Percentiles rank a stretch among this genome's conserved stretches.
These are phyloP conservation scores for Wickerhamomyces hampshirensis DNA, from an alignment of 805 yeast genomes.

Conservation along the genomic window DNA sequence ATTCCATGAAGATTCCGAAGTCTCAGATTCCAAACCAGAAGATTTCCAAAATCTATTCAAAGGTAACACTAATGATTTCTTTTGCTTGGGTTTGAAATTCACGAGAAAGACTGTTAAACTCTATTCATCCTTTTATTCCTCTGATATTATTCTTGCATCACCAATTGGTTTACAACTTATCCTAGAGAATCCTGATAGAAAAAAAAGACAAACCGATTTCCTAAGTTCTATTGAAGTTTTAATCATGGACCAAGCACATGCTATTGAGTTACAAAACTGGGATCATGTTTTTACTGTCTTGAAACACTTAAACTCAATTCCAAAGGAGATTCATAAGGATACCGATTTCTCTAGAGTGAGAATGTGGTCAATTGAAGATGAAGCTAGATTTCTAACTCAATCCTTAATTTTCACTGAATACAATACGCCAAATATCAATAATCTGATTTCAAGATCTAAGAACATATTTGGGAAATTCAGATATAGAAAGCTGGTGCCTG, in stretches of 20 bases:
- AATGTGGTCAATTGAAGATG: constrained; percentile 88
- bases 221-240: constrained; percentile 83
- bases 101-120: constrained; percentile 84
- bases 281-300: constrained; percentile 68
- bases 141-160: constrained; percentile 86
- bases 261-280: constrained; percentile 90
- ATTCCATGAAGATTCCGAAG: constrained; percentile 49
- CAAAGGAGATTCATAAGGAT: constrained; percentile 62
- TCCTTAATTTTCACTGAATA: constrained; percentile 71
- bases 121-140: constrained; percentile 75
- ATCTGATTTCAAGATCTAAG: constrained; percentile 43
- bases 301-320: constrained; percentile 69
- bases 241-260: constrained; percentile 78
- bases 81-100: constrained; percentile 85
- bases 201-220: constrained; percentile 70
- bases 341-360: constrained; percentile 90
- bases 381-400: constrained; percentile 70
- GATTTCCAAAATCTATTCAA: constrained; percentile 77
- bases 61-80: constrained; percentile 90
- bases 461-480: constrained; percentile 60
- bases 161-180: constrained; percentile 86
- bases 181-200: constrained; percentile 55
- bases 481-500: constrained; percentile 42
- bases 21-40: constrained; percentile 58
- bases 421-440: constrained; percentile 76